Percentiles rank a stretch among this genome's conserved stretches.
These are phyloP conservation scores for Sporisorium exsertum DNA, from an alignment of 1,284 basidiomycete species.

Conservation along the genomic window DNA sequence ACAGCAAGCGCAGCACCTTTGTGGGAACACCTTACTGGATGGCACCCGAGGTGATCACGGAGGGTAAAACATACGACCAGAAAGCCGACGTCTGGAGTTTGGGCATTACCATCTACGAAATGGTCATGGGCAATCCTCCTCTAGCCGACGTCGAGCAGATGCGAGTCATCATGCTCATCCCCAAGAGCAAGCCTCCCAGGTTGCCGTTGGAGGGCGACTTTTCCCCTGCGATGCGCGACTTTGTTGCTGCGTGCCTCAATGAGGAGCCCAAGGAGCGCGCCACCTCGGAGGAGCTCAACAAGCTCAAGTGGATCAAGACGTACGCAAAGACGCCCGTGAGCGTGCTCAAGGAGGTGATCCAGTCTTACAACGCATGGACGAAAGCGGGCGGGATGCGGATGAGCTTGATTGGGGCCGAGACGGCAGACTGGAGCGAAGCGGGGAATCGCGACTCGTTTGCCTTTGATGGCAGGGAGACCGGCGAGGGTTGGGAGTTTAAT, in stretches of 20 bases:
- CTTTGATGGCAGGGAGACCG: conserved; percentile 53
- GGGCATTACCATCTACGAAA: conserved; percentile 59
- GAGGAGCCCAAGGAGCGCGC: conserved; percentile 85
- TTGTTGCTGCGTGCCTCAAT: conserved; percentile 85
- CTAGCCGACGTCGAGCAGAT: conserved; percentile 75
- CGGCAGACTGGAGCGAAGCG: conserved; percentile 49
- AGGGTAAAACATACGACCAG: conserved; percentile 68
- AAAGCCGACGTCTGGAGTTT: conserved; percentile 60
- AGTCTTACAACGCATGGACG: conserved; percentile 80
- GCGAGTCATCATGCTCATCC: conserved; percentile 90
- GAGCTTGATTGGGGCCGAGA: conserved; percentile 74
- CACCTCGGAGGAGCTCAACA: conserved; percentile 87
- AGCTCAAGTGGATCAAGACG: conserved; percentile 92
- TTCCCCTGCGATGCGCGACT: conserved; percentile 87
- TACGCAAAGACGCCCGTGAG: conserved; percentile 75
- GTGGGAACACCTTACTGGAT: conserved; percentile 65
- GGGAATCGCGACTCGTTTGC: conserved; percentile 58
- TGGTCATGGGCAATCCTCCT: conserved; percentile 58
- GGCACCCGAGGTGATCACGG: conserved; percentile 68
- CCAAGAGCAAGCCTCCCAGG: conserved; percentile 84
- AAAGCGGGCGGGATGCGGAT: conserved; percentile 83
- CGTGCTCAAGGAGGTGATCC: conserved; percentile 84
- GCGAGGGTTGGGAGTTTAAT: conserved; percentile 60
- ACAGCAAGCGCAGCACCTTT: conserved; percentile 66
- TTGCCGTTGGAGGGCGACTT: conserved; percentile 80